Evolutionary conservation across 208 protist genomes (phyloP).

Genomic region (Herpetomonas samuelpessoai): DNA sequence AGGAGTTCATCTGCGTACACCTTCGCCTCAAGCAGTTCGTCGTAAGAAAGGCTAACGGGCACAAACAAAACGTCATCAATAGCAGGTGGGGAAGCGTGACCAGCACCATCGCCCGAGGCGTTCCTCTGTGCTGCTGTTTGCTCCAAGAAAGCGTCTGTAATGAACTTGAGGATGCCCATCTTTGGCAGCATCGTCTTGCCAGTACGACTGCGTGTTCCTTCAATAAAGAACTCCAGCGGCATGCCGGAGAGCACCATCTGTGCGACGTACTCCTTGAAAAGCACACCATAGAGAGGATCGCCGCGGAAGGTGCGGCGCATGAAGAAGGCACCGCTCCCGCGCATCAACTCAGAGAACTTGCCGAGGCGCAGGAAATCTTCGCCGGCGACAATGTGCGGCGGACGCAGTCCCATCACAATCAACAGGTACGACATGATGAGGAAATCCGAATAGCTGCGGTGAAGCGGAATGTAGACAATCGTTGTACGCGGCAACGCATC

Average conservation of each 20-base stretch:
- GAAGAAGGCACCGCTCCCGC: constrained; percentile 91
- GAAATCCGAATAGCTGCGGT: constrained; percentile 90
- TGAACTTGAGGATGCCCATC: constrained; percentile 89
- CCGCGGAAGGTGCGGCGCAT: constrained; percentile 82
- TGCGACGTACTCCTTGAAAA: constrained; percentile 84
- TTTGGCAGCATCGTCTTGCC: constrained; percentile 88
- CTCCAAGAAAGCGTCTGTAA: constrained; percentile 77
- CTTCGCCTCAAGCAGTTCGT: constrained; percentile 81
- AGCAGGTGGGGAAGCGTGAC: too few relatives aligned
- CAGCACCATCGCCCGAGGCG: too few relatives aligned
- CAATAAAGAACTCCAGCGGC: constrained; percentile 89
- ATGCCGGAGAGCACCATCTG: constrained; percentile 57
- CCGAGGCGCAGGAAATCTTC: constrained; percentile 87
- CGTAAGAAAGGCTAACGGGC: constrained; percentile 86
- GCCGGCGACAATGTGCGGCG: constrained; percentile 84
- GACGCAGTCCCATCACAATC: constrained; percentile 50
- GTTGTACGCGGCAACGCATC: constrained; percentile 42
- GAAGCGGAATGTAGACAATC: constrained; percentile 75
- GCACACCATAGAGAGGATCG: constrained; percentile 71
- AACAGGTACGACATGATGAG: constrained; percentile 83
- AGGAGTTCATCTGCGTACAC: constrained; percentile 87
- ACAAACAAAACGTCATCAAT: constrained; percentile 77
- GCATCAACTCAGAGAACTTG: constrained; percentile 60
- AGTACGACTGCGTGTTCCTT: constrained; percentile 81
- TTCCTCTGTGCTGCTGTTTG: too few relatives aligned